Conservation (phyloP, 768 basidiomycete species). For the Neoboletus magnificus region DNA sequence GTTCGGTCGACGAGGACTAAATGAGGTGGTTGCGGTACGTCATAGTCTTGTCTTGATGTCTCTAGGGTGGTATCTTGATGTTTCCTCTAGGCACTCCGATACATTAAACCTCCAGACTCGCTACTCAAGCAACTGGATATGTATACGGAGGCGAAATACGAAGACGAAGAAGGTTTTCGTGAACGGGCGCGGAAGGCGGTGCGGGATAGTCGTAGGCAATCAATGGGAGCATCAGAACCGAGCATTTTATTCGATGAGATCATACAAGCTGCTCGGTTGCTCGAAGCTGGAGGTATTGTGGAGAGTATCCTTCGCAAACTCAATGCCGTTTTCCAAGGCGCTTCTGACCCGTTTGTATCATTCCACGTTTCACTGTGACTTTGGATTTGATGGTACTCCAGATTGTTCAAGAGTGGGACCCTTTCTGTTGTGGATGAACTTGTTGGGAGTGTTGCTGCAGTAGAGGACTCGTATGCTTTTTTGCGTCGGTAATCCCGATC, state of each 20-base stretch:
- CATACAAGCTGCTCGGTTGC: constrained; percentile 52
- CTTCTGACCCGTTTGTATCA: constrained; percentile 55
- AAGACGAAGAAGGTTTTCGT: constrained; percentile 83
- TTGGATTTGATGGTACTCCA: constrained; percentile 26
- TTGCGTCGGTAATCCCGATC: not conserved
- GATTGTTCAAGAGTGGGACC: constrained; percentile 59
- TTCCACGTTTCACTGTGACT: not conserved
- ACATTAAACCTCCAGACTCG: constrained; percentile 70
- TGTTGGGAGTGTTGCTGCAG: constrained; percentile 52
- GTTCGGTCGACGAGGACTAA: constrained; percentile 74
- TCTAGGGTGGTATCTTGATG: not conserved
- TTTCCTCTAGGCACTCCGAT: constrained; percentile 59
- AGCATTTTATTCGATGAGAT: constrained; percentile 59
- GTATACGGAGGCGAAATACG: constrained; percentile 85
- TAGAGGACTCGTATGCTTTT: constrained; percentile 61
- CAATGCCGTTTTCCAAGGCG: constrained; percentile 52
- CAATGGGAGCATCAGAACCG: constrained; percentile 42
- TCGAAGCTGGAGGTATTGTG: constrained; percentile 32
- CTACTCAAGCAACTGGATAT: constrained; percentile 78
- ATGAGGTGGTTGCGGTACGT: constrained; percentile 81
- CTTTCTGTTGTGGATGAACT: constrained; percentile 63
- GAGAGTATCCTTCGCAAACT: constrained; percentile 59
- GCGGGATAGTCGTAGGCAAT: constrained; percentile 20
- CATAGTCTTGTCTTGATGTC: not conserved
- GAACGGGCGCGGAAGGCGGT: constrained; percentile 52